Conservation (phyloP, 129 eudicot species). For the Helianthus tuberosus region DNA sequence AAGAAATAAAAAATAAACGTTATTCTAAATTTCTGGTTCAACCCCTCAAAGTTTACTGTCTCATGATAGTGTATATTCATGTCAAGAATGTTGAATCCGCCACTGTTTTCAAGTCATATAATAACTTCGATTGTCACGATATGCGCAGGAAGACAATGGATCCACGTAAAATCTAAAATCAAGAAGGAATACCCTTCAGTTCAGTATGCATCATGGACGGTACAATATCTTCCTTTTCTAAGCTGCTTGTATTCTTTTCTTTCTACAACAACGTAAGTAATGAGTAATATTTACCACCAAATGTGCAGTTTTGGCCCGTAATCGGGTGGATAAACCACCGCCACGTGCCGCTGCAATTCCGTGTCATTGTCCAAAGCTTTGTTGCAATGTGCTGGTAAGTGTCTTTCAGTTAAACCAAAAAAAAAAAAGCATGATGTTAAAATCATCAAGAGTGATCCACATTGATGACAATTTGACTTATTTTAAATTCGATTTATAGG, state of each 20-base stretch:
- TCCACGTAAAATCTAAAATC: slow-evolving; percentile 75
- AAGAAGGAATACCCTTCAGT: slow-evolving; percentile 85
- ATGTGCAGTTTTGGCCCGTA: slow-evolving; percentile 88
- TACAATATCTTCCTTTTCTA: slow-evolving; percentile 23
- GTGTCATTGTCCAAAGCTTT: slow-evolving; percentile 82
- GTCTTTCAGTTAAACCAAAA: not conserved
- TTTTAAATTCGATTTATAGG: slow-evolving; percentile 40
- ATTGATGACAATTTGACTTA: not conserved
- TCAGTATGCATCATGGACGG: slow-evolving; percentile 93
- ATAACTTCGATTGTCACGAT: slow-evolving; percentile 9
- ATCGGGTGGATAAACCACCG: slow-evolving; percentile 95
- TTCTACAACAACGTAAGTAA: not conserved
- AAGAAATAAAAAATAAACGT: not conserved
- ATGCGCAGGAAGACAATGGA: slow-evolving; percentile 73
- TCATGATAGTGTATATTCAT: not conserved
- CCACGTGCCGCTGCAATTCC: slow-evolving; percentile 87
- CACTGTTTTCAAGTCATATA: slow-evolving; percentile 11
- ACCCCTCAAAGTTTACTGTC: slow-evolving; percentile 2
- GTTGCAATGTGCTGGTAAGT: slow-evolving; percentile 86
- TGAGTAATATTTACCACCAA: slow-evolving; percentile 2
- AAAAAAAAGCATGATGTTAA: not conserved
- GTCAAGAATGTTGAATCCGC: not conserved
- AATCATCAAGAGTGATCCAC: not conserved
- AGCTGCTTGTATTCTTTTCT: not conserved
- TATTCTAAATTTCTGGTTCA: not conserved